These are phyloP conservation scores for Stephania yunnanensis DNA, from an alignment of 164 flowering plant genomes.

Conservation along the genomic window DNA sequence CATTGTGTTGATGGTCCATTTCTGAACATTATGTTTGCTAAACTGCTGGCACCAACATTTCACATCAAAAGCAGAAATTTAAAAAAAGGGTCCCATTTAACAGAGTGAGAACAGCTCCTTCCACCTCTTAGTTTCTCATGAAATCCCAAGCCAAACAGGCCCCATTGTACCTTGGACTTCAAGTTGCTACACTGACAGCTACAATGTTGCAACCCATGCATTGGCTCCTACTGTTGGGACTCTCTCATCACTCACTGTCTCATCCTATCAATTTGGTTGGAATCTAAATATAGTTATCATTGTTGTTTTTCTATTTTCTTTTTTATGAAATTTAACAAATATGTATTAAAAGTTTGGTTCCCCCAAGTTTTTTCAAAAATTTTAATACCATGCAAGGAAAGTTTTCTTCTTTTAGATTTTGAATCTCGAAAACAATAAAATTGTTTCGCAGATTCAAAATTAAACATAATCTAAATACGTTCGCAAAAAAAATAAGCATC, in stretches of 20 bases:
- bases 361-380: too few species aligned
- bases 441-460: too few species aligned
- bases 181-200: neutral
- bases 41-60: constrained; percentile 2
- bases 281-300: too few species aligned
- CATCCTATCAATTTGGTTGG: neutral
- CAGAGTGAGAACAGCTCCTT: neutral
- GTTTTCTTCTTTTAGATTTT: too few species aligned
- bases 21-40: neutral
- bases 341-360: neutral
- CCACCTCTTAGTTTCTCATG: constrained; percentile 1
- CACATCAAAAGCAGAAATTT: neutral
- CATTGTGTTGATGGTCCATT: constrained; percentile 1
- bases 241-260: neutral
- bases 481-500: too few species aligned
- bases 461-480: too few species aligned
- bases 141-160: neutral
- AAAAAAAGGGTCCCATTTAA: neutral
- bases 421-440: too few species aligned
- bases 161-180: constrained; percentile 4
- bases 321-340: neutral
- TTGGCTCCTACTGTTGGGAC: neutral
- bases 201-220: neutral
- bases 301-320: neutral
- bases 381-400: too few species aligned